Evolutionary conservation across 306 rosid species (phyloP), one percentile per base, ranked within the genome.

Genomic region (Vigna nakashimae): DNA sequence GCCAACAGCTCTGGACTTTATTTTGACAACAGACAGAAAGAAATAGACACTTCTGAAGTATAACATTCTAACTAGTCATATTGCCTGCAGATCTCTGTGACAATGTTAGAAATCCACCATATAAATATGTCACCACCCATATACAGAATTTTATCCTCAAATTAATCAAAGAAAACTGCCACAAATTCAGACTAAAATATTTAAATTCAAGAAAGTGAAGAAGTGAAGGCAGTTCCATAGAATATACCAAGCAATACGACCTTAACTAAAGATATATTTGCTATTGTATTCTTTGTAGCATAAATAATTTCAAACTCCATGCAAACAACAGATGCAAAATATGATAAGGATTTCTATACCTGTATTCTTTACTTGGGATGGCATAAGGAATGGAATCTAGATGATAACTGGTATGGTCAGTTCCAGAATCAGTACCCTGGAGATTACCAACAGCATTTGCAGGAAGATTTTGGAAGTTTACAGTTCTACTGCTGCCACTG

Each of bases 361-460:
- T 88, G 86, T 86, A 88, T 45, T 89, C 90, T 91, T 86, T 89
- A 82, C 84, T 87, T 17, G 91, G 93, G 74, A 89, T 88, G 60
- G 89, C 93, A 83, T 79, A 89, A 73, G 97, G 92, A 84, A 91
- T 87, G 84, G 92, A 78, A 79, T 88, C 91, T 55, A 89, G 75
- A 30, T 88, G 87, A 79, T 87, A 85, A 65, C 79, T 88, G 52
- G 88, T 42, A 59, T 58, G 89, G 79, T 64, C 73, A 65, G 87
- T 68, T 76, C 86, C 87, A 50, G 83, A 58, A 30, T 71, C 83
- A 30, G 80, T 51, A 30, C 79, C 72, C 57, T 78, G 83, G 79
- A 45, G 75, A 77, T 60, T 74, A 51, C 74, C 77, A 52, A 22
- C 90, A 82, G 81, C 86, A 34, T 71, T 77, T 78, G 90, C 17